Percentiles rank a stretch among this genome's conserved stretches.
These are phyloP conservation scores for Colletotrichum cordylinicola DNA, from an alignment of 2,329 filamentous ascomycete species.

Conservation along the genomic window DNA sequence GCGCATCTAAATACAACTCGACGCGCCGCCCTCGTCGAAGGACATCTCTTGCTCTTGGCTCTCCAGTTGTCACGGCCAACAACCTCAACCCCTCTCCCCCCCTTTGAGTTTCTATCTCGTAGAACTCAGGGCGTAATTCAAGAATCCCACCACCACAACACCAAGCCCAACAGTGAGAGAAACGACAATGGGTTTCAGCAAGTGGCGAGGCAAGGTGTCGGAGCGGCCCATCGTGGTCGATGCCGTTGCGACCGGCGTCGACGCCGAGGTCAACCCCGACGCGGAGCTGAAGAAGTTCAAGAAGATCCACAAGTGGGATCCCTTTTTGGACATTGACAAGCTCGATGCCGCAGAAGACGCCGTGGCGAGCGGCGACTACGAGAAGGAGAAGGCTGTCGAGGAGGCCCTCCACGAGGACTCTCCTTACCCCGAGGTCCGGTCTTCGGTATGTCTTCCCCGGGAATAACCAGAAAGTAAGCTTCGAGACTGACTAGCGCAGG, in stretches of 20 bases:
- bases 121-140: constrained; percentile 1
- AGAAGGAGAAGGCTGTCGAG: constrained; percentile 51
- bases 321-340: constrained; percentile 59
- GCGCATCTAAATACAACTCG: constrained; percentile 16
- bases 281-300: constrained; percentile 47
- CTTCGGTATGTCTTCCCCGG: constrained; percentile 29
- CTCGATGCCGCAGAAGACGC: constrained; percentile 57
- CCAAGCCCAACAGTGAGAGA: not conserved
- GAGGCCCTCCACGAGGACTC: constrained; percentile 58
- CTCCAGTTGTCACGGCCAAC: not conserved
- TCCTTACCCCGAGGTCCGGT: constrained; percentile 56
- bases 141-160: not conserved
- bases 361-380: constrained; percentile 47
- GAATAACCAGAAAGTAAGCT: not conserved
- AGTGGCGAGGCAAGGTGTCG: constrained; percentile 49
- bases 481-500: not conserved
- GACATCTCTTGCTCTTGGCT: not conserved
- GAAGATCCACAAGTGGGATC: constrained; percentile 60
- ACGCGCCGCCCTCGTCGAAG: not conserved
- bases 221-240: constrained; percentile 44
- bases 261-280: constrained; percentile 45
- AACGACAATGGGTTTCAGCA: constrained; percentile 36
- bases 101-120: constrained; percentile 7
- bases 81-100: not conserved
- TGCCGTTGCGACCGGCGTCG: constrained; percentile 41